Evolutionary conservation across 495 filamentous ascomycete species (phyloP), one percentile per base, ranked within the genome.

Genomic region (Wilcoxina mikolae): DNA sequence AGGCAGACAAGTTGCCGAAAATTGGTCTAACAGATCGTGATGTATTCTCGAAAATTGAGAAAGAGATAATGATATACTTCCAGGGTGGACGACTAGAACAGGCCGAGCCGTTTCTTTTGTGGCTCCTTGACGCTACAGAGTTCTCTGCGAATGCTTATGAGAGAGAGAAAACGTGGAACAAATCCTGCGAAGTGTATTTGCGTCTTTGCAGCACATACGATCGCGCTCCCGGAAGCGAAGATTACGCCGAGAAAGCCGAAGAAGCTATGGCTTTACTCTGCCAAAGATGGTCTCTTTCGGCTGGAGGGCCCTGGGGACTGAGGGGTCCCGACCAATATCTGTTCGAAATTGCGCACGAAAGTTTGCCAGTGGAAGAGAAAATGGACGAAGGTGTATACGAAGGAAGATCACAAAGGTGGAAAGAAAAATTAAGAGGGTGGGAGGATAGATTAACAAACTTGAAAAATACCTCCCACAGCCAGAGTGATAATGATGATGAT

Each of bases 41-140:
- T 31, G 29, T 27, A 3, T 57, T 60, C 18, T 3, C 9, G 5
- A 18, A 26, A 12, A 51, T 49, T 23, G 46, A 12, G 9, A 23
- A 44, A 18, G 53, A 26, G 4, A 28, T 29, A 24, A 44, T 41
- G 11, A 26, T 11, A 2, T 38, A 46, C 2, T 27, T 49, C 1
- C 3, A 27, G 3, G 15, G 22, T 5, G 47, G 35, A 18, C 17
- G 22, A 18, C 18, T 54, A 9, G 54, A 59, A 31, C 15, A 54
- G 25, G 55, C 50, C n/a, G 55, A 60, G 24, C 25, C 33, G 42
- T 28, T 44, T 12, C 44, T 49, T 5, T 20, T 49, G 2, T 54
- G 47, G 50, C 58, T 60, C 35, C 29, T 60, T 2, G 15, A 60
- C 9, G 15, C 15, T 9, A 43, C 38, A 3, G 58, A 60, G 20